These are phyloP conservation scores for Zalaria obscura DNA, from an alignment of 2,329 filamentous ascomycete genomes.

Conservation along the genomic window DNA sequence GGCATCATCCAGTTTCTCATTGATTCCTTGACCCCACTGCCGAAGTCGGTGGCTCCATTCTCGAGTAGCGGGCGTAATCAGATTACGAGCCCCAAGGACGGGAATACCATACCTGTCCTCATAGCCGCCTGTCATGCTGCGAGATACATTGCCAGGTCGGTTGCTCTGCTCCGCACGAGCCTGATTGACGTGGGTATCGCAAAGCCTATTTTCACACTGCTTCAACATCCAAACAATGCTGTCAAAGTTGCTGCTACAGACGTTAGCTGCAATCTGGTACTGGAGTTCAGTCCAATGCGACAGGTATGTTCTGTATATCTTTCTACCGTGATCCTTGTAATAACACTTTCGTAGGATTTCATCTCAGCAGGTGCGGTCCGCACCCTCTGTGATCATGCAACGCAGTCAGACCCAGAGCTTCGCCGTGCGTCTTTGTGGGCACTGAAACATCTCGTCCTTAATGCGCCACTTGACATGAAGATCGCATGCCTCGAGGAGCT, in stretches of 20 bases:
- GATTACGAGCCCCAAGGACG: slow-evolving; percentile 39
- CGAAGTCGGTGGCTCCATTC: slow-evolving; percentile 15
- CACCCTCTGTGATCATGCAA: slow-evolving; percentile 70
- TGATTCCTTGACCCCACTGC: slow-evolving; percentile 57
- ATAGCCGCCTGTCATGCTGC: slow-evolving; percentile 75
- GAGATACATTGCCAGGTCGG: slow-evolving; percentile 69
- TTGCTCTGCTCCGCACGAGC: slow-evolving; percentile 70
- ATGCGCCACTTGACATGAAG: slow-evolving; percentile 57
- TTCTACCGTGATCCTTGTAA: not conserved
- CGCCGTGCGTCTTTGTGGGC: slow-evolving; percentile 84
- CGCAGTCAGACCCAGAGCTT: slow-evolving; percentile 63
- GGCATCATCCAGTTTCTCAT: slow-evolving; percentile 72
- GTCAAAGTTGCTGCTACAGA: slow-evolving; percentile 78
- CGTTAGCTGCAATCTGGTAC: slow-evolving; percentile 69
- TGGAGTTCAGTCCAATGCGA: slow-evolving; percentile 84
- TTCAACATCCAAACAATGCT: slow-evolving; percentile 60
- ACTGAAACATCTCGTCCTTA: slow-evolving; percentile 75
- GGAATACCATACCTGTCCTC: slow-evolving; percentile 67
- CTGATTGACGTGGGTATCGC: slow-evolving; percentile 77
- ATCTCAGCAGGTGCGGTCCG: slow-evolving; percentile 60
- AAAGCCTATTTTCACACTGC: slow-evolving; percentile 59
- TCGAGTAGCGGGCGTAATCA: not conserved
- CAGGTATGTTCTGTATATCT: slow-evolving; percentile 42
- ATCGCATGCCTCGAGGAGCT: slow-evolving; percentile 65
- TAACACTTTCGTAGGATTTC: slow-evolving; percentile 41